A percentile compares a stretch with the other conserved stretches of the same genome.
These are phyloP conservation scores for Megacollybia marginata DNA, from an alignment of 768 basidiomycete species.

Conservation along the genomic window DNA sequence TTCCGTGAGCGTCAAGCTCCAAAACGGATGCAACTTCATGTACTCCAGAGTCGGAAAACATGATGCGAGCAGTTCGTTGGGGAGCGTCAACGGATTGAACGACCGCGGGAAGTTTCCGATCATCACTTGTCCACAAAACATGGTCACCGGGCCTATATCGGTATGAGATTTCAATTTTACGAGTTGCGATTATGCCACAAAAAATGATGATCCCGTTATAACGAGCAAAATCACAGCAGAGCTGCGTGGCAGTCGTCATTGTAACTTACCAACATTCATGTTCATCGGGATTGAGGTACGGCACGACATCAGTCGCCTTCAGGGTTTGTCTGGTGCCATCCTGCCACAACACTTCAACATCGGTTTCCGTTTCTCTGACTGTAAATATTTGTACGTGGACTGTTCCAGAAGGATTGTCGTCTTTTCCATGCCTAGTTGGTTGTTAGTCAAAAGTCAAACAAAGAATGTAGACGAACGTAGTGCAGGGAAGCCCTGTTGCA, in stretches of 20 bases:
- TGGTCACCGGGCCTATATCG: constrained; percentile 79
- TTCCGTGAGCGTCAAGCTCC: constrained; percentile 84
- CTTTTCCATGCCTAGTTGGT: constrained; percentile 40
- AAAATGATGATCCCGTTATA: constrained; percentile 4
- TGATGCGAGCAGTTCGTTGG: constrained; percentile 65
- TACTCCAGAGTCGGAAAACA: constrained; percentile 44
- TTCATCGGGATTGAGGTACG: constrained; percentile 84
- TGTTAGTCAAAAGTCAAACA: background rate
- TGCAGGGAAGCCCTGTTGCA: constrained; percentile 37
- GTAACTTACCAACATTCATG: constrained; percentile 76
- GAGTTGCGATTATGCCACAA: no score
- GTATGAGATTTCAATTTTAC: no score
- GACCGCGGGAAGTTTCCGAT: constrained; percentile 55
- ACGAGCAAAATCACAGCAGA: background rate
- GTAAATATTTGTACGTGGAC: constrained; percentile 51
- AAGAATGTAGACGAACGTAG: constrained; percentile 15
- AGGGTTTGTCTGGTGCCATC: constrained; percentile 64
- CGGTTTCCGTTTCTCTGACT: constrained; percentile 68
- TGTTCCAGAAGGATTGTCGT: constrained; percentile 32
- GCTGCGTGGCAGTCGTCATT: background rate
- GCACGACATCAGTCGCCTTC: constrained; percentile 60
- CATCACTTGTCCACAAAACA: constrained; percentile 78
- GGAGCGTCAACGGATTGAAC: constrained; percentile 71
- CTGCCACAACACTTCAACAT: constrained; percentile 78
- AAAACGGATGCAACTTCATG: constrained; percentile 71